A percentile compares a stretch with the other conserved stretches of the same genome.
Conservation (phyloP, 108 stramenopile species). For the Cyclostephanos invisitatus region DNA sequence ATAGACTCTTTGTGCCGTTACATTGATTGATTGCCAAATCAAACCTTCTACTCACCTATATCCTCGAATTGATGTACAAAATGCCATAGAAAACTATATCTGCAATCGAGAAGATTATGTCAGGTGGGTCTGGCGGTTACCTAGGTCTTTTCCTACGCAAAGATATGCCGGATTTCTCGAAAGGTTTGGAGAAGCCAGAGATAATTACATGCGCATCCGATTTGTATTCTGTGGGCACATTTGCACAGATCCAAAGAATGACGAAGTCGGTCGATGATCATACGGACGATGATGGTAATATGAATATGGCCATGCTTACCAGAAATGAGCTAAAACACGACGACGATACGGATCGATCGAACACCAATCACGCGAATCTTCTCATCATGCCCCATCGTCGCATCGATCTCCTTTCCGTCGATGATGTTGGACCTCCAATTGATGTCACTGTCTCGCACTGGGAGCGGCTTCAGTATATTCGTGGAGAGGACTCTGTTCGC, state of each 20-base stretch:
- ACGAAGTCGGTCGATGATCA: constrained; percentile 24
- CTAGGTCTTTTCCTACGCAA: constrained; percentile 78
- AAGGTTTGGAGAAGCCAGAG: constrained; percentile 78
- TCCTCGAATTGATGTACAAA: neutral
- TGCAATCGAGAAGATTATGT: constrained; percentile 66
- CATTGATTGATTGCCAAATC: neutral
- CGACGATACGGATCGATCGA: constrained; percentile 8
- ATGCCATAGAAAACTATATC: constrained; percentile 57
- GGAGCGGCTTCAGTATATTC: constrained; percentile 71
- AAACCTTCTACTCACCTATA: neutral
- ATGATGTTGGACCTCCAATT: constrained; percentile 89
- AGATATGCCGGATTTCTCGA: constrained; percentile 66
- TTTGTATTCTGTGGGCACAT: constrained; percentile 80
- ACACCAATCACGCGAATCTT: constrained; percentile 22
- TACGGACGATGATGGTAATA: constrained; percentile 15
- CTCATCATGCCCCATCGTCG: constrained; percentile 90
- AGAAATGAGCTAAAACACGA: constrained; percentile 11
- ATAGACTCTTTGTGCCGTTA: neutral
- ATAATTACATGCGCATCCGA: constrained; percentile 69
- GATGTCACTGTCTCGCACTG: constrained; percentile 90
- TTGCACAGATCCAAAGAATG: constrained; percentile 83
- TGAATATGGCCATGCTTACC: constrained; percentile 1
- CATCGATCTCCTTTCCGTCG: constrained; percentile 73
- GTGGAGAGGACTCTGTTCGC: constrained; percentile 42
- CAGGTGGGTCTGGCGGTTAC: constrained; percentile 60